Base-by-base conservation (phyloP, 2,329 filamentous ascomycete genomes). In the Colletotrichum navitas region DNA sequence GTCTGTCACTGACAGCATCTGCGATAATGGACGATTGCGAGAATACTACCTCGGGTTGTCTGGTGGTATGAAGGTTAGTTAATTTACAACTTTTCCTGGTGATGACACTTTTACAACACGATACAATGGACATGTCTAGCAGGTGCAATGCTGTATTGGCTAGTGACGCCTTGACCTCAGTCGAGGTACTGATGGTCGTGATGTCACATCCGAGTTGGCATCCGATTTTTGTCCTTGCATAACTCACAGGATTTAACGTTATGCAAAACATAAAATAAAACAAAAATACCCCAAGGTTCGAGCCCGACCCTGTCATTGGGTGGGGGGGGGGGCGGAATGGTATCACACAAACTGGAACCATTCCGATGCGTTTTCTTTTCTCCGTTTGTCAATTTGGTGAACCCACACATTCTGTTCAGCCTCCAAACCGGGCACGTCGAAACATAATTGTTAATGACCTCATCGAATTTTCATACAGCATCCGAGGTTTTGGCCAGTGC, bases 151-250 rank as follows among this genome's bases (percentile, higher is more conserved):
- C 49, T 54, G 45, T 32, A 71, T 67, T 67, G 68, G 68, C 49
- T 39, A 62, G 63, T 10, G 21, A 45, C 18, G 34, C 24, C 29
- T 39, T 29, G 14, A 24, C 63, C 67, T 55, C 63, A 55, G 67
- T 49, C 29, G 34, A 45, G 54, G 26, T n/a, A 43, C 43, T 60
- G 18, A 47, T 29, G 36, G 55, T 64, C 54, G 69, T 72, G 69
- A 72, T 72, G 69, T 72, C 66, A 72, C 69, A 69, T 41, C 51
- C 54, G 11, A 55, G 56, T 16, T 52, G 58, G 59, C 43, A 63
- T 54, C 58, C 52, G 45, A 49, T 6, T 18, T 47, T 29, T 63
- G 47, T 63, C 11, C 32, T n/a, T 63, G 41, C 58, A 68, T 55
- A 70, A 56, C 63, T 71, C 21, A 16, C 8, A 26, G 49, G 47